A percentile compares a stretch with the other conserved stretches of the same genome.
Evolutionary conservation across 495 filamentous ascomycete genomes (phyloP).

Genomic region (Penicillium goetzii): DNA sequence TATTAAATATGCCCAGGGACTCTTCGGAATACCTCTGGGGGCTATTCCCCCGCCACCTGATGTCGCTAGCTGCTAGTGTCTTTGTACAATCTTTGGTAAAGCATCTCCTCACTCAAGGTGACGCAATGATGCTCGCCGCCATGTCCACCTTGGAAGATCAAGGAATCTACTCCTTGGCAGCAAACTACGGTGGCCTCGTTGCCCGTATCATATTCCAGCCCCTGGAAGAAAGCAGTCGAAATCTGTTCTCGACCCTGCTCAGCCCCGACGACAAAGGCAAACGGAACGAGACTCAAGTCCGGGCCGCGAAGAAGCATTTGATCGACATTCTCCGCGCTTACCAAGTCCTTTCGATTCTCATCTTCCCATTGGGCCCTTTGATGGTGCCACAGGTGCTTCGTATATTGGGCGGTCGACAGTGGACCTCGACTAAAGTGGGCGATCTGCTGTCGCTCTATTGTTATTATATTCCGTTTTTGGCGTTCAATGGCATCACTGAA

Average conservation of each 20-base stretch:
- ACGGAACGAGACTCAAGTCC: constrained; percentile 21
- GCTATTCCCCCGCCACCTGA: constrained; percentile 67
- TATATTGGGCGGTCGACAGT: constrained; percentile 72
- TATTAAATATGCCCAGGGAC: constrained; percentile 27
- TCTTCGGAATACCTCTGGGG: constrained; percentile 55
- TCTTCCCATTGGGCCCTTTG: constrained; percentile 69
- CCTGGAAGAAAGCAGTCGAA: constrained; percentile 87
- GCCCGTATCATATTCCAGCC: constrained; percentile 93
- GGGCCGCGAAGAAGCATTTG: constrained; percentile 40
- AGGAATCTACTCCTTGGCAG: constrained; percentile 90
- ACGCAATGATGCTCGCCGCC: constrained; percentile 80
- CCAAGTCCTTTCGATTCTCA: constrained; percentile 66
- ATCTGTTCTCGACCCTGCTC: constrained; percentile 77
- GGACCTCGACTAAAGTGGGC: constrained; percentile 64
- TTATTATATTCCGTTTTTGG: constrained; percentile 90
- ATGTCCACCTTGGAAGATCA: constrained; percentile 78
- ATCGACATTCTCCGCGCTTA: constrained; percentile 44
- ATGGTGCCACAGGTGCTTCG: constrained; percentile 71
- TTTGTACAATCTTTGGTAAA: constrained; percentile 89
- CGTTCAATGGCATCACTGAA: constrained; percentile 88
- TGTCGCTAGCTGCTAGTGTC: constrained; percentile 71
- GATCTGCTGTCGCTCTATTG: constrained; percentile 80
- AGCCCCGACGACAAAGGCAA: constrained; percentile 27
- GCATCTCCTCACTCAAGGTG: constrained; percentile 90
- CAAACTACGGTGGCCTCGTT: constrained; percentile 90